Evolutionary conservation across 768 basidiomycete genomes (phyloP).

Genomic region (Termitomyces sp.): DNA sequence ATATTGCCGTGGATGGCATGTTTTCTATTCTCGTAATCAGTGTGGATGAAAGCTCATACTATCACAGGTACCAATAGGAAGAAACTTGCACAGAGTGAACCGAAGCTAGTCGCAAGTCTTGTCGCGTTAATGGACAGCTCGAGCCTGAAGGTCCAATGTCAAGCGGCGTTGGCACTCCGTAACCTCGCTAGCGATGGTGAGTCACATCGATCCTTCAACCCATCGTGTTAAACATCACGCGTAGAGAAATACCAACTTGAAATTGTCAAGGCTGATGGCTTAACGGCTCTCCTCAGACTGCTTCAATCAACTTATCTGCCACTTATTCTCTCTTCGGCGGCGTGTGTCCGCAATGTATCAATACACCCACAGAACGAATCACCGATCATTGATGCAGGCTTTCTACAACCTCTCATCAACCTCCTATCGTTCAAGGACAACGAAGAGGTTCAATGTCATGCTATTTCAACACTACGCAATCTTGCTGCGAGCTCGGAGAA

Average conservation of each 20-base stretch:
- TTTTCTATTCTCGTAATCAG: neutral
- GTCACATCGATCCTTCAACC: slow-evolving; percentile 15
- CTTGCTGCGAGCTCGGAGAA: slow-evolving; percentile 96
- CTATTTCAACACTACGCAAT: slow-evolving; percentile 95
- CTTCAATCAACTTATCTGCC: slow-evolving; percentile 96
- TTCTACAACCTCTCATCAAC: slow-evolving; percentile 93
- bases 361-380: slow-evolving; percentile 99
- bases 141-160: slow-evolving; percentile 97
- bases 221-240: slow-evolving; percentile 5
- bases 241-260: slow-evolving; percentile 98
- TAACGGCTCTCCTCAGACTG: slow-evolving; percentile 88
- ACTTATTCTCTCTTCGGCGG: slow-evolving; percentile 95
- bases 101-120: slow-evolving; percentile 89
- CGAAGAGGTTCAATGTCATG: slow-evolving; percentile 99
- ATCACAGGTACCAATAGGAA: slow-evolving; percentile 77
- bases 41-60: neutral
- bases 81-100: slow-evolving; percentile 91
- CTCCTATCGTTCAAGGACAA: slow-evolving; percentile 98
- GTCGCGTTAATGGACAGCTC: slow-evolving; percentile 96
- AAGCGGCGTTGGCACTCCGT: slow-evolving; percentile 92
- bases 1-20: slow-evolving; percentile 94
- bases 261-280: slow-evolving; percentile 94
- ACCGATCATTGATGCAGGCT: slow-evolving; percentile 98
- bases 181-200: slow-evolving; percentile 96
- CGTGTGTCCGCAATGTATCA: slow-evolving; percentile 98